A percentile compares a stretch with the other conserved stretches of the same genome.
Evolutionary conservation across 164 flowering plant species (phyloP).

Genomic region (Umbilicus rupestris): DNA sequence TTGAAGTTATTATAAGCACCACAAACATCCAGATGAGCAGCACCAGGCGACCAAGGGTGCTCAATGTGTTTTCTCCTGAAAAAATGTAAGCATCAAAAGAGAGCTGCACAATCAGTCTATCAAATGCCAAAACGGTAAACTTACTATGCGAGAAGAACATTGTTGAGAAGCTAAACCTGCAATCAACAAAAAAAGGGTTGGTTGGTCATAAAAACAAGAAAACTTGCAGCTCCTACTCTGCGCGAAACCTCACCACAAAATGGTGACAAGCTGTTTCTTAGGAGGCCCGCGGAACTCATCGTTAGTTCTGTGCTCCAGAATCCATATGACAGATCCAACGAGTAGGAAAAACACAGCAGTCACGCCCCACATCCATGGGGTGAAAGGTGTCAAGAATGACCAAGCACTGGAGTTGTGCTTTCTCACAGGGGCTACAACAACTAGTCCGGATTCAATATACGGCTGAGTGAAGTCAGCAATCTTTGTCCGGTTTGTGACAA

Average conservation of each 20-base stretch:
- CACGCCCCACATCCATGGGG: conserved; percentile 50
- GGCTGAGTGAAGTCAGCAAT: conserved; percentile 63
- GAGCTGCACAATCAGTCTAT: not conserved
- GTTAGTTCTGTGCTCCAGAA: conserved; percentile 53
- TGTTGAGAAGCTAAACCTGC: no score
- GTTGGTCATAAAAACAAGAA: no score
- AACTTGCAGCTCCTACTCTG: no score
- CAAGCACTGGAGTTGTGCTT: conserved; percentile 36
- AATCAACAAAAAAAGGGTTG: no score
- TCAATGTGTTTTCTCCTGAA: conserved; percentile 32
- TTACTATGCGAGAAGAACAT: no score
- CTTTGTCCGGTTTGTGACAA: conserved; percentile 47
- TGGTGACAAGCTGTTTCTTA: conserved; percentile 37
- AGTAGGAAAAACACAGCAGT: conserved; percentile 40
- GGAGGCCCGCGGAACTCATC: conserved; percentile 70
- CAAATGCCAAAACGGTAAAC: not conserved
- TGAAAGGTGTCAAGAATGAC: conserved; percentile 54
- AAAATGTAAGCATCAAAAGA: not conserved
- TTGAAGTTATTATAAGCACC: no score
- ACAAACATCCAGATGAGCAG: not conserved
- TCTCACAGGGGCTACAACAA: conserved; percentile 44
- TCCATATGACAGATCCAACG: conserved; percentile 60
- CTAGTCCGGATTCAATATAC: conserved; percentile 52
- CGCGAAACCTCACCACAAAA: conserved; percentile 36
- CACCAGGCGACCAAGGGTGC: no score